Evolutionary conservation across 2,329 filamentous ascomycete genomes (phyloP), one percentile per base, ranked within the genome.

Genomic region (Alternaria sp.): DNA sequence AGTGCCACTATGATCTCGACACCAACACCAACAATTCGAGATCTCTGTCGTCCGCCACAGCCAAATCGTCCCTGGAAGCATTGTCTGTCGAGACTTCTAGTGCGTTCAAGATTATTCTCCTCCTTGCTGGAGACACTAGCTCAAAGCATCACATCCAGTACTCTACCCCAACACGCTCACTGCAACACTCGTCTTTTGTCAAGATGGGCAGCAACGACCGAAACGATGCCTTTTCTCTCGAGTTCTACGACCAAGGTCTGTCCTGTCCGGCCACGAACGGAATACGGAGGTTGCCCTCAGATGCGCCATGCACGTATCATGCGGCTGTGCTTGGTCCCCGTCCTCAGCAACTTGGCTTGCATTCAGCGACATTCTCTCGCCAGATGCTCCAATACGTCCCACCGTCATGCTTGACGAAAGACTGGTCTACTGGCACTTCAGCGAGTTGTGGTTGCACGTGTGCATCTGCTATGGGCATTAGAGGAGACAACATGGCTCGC

Each of bases 381-480:
- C 49, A 57, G 20, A 30, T 45, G 23, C 50, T 66, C 8, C 33
- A 46, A 3, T 37, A 55, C n/a, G 50, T 50, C 10, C 60, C 57
- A 10, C 45, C 60, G 4, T 20, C 43, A 3, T 49, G 49, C 3
- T 12, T 65, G 12, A 46, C 60, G 12, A 5, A 46, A 23, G 10
- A 55, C 18, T 62, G 55, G 51, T 44, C 30, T 7, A 53, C 62
- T 20, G 63, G 63, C 2, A 63, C 50, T 28, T 59, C 63, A 8
- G 30, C 60, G 15, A 63, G 28, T 15, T 44, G n/a, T 12, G 60
- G 63, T 6, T 65, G 63, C 30, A 63, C 50, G 5, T 65, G 63
- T 18, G 28, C 18, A 23, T 25, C 61, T 6, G 14, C 47, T 25
- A 6, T 12, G n/a, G 10, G 26, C 2, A 23, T 46, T 1, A 15